Evolutionary conservation across 441 rosid species (phyloP), one percentile per base, ranked within the genome.

Genomic region (Populus hybrid): DNA sequence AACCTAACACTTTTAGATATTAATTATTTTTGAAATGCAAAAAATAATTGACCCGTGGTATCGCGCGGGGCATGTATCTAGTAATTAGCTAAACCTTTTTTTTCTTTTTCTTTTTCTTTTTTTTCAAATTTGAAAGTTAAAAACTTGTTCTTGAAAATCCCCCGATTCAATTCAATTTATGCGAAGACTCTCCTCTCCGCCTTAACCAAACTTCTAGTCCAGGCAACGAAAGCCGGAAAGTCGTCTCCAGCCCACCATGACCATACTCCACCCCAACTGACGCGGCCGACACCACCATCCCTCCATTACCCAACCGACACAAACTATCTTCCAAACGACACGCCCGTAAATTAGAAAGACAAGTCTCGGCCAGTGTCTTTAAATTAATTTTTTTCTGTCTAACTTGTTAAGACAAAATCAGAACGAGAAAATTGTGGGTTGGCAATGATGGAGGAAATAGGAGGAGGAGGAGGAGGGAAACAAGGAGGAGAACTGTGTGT

Each of bases 401-500:
- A 20, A 14, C 20, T 16, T 11, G 1, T 3, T 40, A 16, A 30
- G 5, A 32, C 5, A 6, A 32, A 30, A 65, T 2, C 3, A 65
- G 30, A 65, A 23, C 6, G 34, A 30, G 28, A 14, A 36, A 67
- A 18, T 30, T 30, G 40, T 59, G 69, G 65, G 71, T 35, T 68
- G 79, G 71, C 8, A 73, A 57, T 53, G 21, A 75, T 79, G 68
- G 42, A 64, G 64, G 40, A 68, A 6, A 65, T 10, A 65, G 35
- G 21, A 36, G 71, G 40, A n/a, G 71, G 40, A 36, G 38, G 20
- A n/a, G 71, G 40, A 36, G 40, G 35, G 38, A 36, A 68, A n/a
- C 82, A 57, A 67, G 71, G 16, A 65, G 69, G 64, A 34, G 84
- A 85, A 65, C 77, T 80, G 50, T 67, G 40, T 40, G 81, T 70